Evolutionary conservation across 306 rosid genomes (phyloP), one percentile per base, ranked within the genome.

Genomic region (Cucumis hystrix): DNA sequence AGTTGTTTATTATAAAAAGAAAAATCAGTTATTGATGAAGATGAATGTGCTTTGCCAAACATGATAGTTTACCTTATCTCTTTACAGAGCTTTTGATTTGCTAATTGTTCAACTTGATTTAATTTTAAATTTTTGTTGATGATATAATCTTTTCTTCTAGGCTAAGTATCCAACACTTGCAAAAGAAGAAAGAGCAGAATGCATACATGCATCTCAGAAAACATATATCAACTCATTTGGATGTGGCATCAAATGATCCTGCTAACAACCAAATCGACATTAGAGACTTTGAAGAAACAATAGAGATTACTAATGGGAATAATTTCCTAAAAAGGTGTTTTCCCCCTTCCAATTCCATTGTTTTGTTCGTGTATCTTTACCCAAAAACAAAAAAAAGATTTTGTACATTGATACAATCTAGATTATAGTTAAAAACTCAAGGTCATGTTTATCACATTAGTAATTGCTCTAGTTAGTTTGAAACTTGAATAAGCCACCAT

Each of bases 281-380:
- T 45, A n/a, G 67, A 57, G 96, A 89, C 76, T 80, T 64, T 76
- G 78, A 80, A 63, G 89, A 89, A 75, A 61, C 75, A 68, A 78
- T 73, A 73, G 91, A 76, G 65, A 81, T 79, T 64, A 82, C 74
- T 79, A 77, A 56, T 78, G 89, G 93, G 80, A 90, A 79, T 79
- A 52, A 72, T 80, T 92, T 94, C 86, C 80, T 94, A 77, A 90
- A 81, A 84, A 92, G 97, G 98, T 94, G 52, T 82, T 77, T 74
- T 28, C 62, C 51, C 16, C 52, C 6, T 55, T 56, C 66, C 66
- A 74, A 51, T 77, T 55, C 78, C 80, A 59, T 81, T 74, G 14
- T 10, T 40, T 35, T 18, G 72, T 66, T 35, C 70, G 18, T 16
- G 16, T n/a, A 10, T 66, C 28, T 39, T 17, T 37, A 9, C 73